These are phyloP conservation scores for Auricularia heimuer DNA, from an alignment of 768 basidiomycete genomes.

Conservation along the genomic window DNA sequence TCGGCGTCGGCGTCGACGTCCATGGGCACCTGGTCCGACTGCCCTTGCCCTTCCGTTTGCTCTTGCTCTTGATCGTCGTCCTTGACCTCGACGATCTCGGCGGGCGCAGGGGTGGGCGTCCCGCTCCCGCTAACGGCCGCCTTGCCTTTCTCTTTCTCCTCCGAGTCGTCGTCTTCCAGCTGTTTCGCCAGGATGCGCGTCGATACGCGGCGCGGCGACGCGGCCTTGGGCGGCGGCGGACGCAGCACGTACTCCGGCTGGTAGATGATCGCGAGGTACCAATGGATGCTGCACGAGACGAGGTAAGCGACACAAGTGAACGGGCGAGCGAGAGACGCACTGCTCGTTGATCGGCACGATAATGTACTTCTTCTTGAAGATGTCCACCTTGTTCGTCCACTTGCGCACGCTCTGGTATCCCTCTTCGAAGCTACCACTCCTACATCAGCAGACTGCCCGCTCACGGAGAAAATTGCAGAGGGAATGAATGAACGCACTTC, in stretches of 20 bases:
- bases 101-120: not conserved
- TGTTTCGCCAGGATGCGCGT: not conserved
- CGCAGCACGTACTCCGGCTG: conserved; percentile 57
- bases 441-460: conserved; percentile 10
- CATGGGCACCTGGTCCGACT: not conserved
- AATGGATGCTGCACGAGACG: conserved; percentile 58
- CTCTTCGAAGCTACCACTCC: conserved; percentile 35
- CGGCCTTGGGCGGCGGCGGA: conserved; percentile 31
- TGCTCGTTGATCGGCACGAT: conserved; percentile 96
- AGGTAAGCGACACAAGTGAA: not conserved
- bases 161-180: not conserved
- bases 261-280: conserved; percentile 93
- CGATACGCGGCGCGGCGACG: not conserved
- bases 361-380: conserved; percentile 88
- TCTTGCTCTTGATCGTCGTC: too few species aligned
- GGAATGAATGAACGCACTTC: conserved; percentile 31
- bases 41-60: too few species aligned
- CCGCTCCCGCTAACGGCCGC: too few species aligned
- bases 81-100: too few species aligned
- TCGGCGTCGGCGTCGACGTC: not conserved
- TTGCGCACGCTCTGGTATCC: conserved; percentile 82
- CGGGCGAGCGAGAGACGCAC: conserved; percentile 34
- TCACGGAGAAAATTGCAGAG: not conserved
- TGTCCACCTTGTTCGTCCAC: conserved; percentile 84
- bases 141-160: too few species aligned